Base-by-base conservation (phyloP, 169 alveolate genomes). In the Eimeria sp. region DNA sequence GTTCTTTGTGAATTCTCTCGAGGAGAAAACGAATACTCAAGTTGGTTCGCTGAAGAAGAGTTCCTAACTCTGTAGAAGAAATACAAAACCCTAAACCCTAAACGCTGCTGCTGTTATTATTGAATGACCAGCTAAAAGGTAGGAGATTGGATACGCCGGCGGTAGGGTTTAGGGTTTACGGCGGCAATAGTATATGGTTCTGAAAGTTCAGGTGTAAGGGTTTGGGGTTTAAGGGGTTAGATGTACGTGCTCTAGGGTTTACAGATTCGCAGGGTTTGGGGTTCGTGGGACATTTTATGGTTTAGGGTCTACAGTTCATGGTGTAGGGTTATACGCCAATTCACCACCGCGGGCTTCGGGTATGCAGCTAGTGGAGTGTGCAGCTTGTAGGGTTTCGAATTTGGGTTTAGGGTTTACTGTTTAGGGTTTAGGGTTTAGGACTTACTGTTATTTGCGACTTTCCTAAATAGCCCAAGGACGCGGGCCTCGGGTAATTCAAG, bases 401-500 rank as follows among this genome's bases (percentile, higher is more conserved):
- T 11, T 54, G 61, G 61, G 61, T 11, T 61, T 16, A 61, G n/a
- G 70, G 70, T 14, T 61, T 5, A 61, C 20, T 14, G n/a, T 11
- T 61, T 65, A 25, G 75, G 78, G 45, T 70, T 70, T 27, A 70
- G 78, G 78, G 78, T 70, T 70, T 27, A 70, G 78, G 78, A 49
- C 27, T 70, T 49, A 82, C 90, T 82, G 90, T 82, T 82, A 73
- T 51, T 82, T 13, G 73, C 20, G 11, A 82, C n/a, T n/a, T 51
- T 47, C 22, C 63, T 82, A 30, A 49, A 82, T 13, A 82, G 73
- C 30, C 90, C 90, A 72, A 82, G 25, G 9, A 82, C 47, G 14
- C 90, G 65, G 54, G 90, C 72, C 51, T 82, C 90, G 4, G 90
- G 90, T 43, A 82, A 14, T n/a, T 82, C 90, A 13, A 82, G 63